Percentiles rank a stretch among this genome's conserved stretches.
These are phyloP conservation scores for Curvularia lunata DNA, from an alignment of 2,329 filamentous ascomycete genomes.

Conservation along the genomic window DNA sequence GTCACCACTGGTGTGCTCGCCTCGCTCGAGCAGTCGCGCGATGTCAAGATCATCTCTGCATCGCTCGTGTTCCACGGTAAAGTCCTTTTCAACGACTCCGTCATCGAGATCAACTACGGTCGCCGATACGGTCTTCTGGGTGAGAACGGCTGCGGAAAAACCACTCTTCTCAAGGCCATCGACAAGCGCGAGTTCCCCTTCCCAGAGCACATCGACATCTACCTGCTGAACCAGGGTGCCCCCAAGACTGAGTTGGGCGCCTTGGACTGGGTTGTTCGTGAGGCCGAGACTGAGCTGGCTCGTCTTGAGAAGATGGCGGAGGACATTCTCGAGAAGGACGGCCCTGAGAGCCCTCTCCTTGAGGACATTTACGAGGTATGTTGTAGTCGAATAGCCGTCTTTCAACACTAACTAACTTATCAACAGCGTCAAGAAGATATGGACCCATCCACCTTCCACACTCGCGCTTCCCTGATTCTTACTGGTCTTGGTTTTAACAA, in stretches of 20 bases:
- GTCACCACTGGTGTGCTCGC: slow-evolving; percentile 97
- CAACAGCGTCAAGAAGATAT: slow-evolving; percentile 93
- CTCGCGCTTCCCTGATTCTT: slow-evolving; percentile 92
- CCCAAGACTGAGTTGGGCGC: slow-evolving; percentile 87
- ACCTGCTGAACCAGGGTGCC: slow-evolving; percentile 96
- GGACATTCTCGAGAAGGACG: slow-evolving; percentile 87
- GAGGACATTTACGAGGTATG: slow-evolving; percentile 95
- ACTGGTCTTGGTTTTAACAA: slow-evolving; percentile 99
- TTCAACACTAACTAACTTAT: slow-evolving; percentile 10
- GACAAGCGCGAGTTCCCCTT: slow-evolving; percentile 92
- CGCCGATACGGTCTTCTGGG: slow-evolving; percentile 93
- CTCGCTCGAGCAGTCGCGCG: slow-evolving; percentile 82
- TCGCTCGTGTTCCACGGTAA: slow-evolving; percentile 97
- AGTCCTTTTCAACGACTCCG: slow-evolving; percentile 92
- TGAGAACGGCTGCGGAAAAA: slow-evolving; percentile 99
- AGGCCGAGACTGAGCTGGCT: slow-evolving; percentile 92
- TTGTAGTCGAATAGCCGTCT: slow-evolving; percentile 18
- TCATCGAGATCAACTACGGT: slow-evolving; percentile 89
- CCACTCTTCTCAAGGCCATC: slow-evolving; percentile 95
- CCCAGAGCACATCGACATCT: slow-evolving; percentile 96
- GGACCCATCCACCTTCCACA: slow-evolving; percentile 97
- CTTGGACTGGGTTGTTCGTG: slow-evolving; percentile 94
- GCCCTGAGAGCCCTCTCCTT: slow-evolving; percentile 86
- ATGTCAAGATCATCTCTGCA: slow-evolving; percentile 95
- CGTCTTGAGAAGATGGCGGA: slow-evolving; percentile 88